These are phyloP conservation scores for Aspergillus sp. DNA, from an alignment of 2,329 filamentous ascomycete genomes.

Conservation along the genomic window DNA sequence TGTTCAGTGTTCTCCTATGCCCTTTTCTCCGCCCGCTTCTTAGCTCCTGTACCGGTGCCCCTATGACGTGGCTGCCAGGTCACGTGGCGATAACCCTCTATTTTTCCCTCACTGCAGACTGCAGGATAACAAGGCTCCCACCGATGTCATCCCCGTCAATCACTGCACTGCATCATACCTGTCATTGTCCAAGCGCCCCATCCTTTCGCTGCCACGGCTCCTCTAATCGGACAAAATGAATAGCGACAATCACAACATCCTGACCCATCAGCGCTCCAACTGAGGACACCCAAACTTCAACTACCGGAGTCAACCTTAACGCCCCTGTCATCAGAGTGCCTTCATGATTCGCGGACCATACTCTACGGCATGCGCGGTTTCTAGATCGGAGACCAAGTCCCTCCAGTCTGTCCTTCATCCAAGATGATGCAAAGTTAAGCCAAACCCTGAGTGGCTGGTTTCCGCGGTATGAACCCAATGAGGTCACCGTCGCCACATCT, in stretches of 20 bases:
- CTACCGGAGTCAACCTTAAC: background rate
- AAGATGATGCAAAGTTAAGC: background rate
- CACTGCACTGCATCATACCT: background rate
- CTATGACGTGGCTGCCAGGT: conserved; percentile 4
- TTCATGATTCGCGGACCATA: background rate
- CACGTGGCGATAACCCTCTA: conserved; percentile 4
- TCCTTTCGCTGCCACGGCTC: background rate
- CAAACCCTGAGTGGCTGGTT: background rate
- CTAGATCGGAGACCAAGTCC: background rate
- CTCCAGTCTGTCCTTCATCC: background rate
- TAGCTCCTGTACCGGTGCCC: background rate
- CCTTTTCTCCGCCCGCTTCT: background rate
- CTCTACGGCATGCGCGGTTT: background rate
- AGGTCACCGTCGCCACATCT: background rate
- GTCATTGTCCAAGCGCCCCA: background rate
- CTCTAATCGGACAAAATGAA: background rate
- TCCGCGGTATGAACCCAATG: background rate
- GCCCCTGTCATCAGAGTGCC: background rate
- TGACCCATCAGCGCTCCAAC: background rate
- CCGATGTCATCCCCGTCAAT: conserved; percentile 4
- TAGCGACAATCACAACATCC: background rate
- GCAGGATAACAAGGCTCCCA: too few relatives aligned
- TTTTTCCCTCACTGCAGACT: background rate
- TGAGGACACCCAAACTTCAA: background rate
- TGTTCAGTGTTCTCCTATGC: background rate